Base-by-base conservation (phyloP, 805 yeast genomes). In the Candida stauntonica region DNA sequence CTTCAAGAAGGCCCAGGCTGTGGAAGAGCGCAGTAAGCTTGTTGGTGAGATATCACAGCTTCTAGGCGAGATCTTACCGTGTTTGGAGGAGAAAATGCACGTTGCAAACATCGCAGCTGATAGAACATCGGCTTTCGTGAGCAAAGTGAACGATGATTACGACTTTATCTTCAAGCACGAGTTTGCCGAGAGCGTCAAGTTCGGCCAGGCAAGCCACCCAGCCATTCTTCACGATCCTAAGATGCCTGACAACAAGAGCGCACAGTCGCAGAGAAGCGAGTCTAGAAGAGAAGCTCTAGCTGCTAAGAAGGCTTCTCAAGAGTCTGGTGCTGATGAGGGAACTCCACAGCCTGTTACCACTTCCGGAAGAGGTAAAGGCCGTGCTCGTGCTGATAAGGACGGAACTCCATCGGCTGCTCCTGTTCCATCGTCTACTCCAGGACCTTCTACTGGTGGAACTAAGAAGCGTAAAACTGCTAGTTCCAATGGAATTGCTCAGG, bases 31-130 rank as follows among this genome's bases (percentile, higher is more conserved):
- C 51, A 50, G 31, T 53, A 61, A 13, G 59, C 58, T 39, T 38
- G 51, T 38, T 58, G 46, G 55, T 17, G 62, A 58, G 27, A 67
- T 76, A 21, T 67, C 72, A 23, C 49, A 50, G 13, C 48, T 68
- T 24, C 66, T 77, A 15, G 67, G 70, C 46, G 95, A 86, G 41
- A 69, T 91, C 39, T 78, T 91, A 67, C 97, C 98, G 1, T 86
- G 96, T 45, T 63, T 91, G 39, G 98, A 91, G 58, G 97, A 93
- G 59, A 93, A 93, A 62, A 87, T 93, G 94, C 97, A 91, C 60
- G 96, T 93, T 29, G 91, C 97, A 5, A 81, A 91, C 2, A 81
- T 86, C 28, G 96, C 97, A 17, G 73, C 86, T 21, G 97, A 89
- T 51, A 72, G 81, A 11, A 72, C 88, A 32, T 64, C 71, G 21